Percentiles rank a stretch among this genome's conserved stretches.
phyloP scores from a whole-genome alignment of 306 rosid genomes.

The Lathyrus aphaca region DNA sequence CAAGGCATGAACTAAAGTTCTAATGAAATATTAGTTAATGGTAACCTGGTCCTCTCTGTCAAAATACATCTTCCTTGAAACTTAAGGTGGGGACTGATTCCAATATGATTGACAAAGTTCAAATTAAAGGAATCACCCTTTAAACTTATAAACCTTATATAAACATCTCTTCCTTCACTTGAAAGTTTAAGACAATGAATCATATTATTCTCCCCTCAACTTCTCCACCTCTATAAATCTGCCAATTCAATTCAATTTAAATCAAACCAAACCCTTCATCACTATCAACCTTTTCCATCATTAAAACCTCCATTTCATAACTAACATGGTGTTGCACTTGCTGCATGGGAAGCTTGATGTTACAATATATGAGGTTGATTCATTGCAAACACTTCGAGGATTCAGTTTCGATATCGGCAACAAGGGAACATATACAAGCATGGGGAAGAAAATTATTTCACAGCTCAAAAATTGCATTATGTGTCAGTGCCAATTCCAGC shows the following conservation, averaged over 20 bases:
- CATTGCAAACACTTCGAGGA: slow-evolving; percentile 26
- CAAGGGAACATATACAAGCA: slow-evolving; percentile 46
- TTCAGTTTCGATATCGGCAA: slow-evolving; percentile 31
- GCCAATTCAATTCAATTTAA: slow-evolving; percentile 8
- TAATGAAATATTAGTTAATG: background rate
- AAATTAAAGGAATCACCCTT: slow-evolving; percentile 27
- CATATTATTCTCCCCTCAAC: slow-evolving; percentile 24
- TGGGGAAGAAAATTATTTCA: slow-evolving; percentile 48
- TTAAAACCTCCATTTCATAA: slow-evolving; percentile 16
- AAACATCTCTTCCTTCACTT: slow-evolving; percentile 35
- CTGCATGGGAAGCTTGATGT: slow-evolving; percentile 48
- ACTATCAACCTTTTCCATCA: slow-evolving; percentile 20
- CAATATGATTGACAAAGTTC: slow-evolving; percentile 17
- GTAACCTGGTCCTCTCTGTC: background rate
- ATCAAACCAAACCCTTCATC: slow-evolving; percentile 21
- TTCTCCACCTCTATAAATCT: background rate
- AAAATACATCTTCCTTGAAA: slow-evolving; percentile 38
- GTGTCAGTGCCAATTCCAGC: slow-evolving; percentile 39
- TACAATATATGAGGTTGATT: slow-evolving; percentile 35
- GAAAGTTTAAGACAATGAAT: slow-evolving; percentile 26
- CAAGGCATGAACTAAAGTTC: slow-evolving; percentile 15
- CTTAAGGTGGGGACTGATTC: slow-evolving; percentile 37
- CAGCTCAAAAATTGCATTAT: slow-evolving; percentile 54
- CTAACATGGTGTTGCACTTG: slow-evolving; percentile 29
- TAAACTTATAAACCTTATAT: background rate